Evolutionary conservation across 1,284 basidiomycete genomes (phyloP), one percentile per base, ranked within the genome.

Genomic region (Boletus holoroseus): DNA sequence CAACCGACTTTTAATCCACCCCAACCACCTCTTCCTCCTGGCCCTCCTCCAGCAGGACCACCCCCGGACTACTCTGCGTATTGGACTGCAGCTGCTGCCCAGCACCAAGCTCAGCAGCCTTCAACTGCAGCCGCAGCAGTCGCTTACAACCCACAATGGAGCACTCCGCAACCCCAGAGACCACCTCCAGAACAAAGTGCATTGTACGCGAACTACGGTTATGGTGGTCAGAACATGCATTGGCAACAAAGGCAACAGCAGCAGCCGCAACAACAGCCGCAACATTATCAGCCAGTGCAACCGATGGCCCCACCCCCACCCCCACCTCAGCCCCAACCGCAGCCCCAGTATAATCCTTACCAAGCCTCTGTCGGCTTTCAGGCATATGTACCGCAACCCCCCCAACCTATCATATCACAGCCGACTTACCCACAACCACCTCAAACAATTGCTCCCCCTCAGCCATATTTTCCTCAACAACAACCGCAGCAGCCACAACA

Each of bases 171-270:
- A 58, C 78, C 80, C 22, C 71, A 78, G 47, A 74, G 83, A 47
- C 84, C 84, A 36, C 72, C 84, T 38, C 74, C 81, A 18, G 81
- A 88, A 58, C 86, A 90, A 62, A 84, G 81, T 62, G 83, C 86
- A 24, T 62, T 91, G 31, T 91, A 89, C 59, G 88, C 88, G 2
- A 91, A 91, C 63, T 91, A 91, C 61, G 88, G 88, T 26, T 91
- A 91, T 63, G 86, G 88, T 3, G 73, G 76, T 37, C 83, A 73
- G 58, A 73, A 69, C 50, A 65, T 72, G 50, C 74, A 77, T 57
- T 84, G 81, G 80, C 83, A 83, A 59, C 79, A 81, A 50, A 82
- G 81, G 49, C 76, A 77, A 30, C 76, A 75, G 38, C 73, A 71
- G 43, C 71, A 69, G 39, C 73, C 69, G 7, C 76, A 79, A 49